A percentile compares a stretch with the other conserved stretches of the same genome.
Evolutionary conservation across 1,139 yeast genomes (phyloP).

Genomic region (Tardiomyces blankii): DNA sequence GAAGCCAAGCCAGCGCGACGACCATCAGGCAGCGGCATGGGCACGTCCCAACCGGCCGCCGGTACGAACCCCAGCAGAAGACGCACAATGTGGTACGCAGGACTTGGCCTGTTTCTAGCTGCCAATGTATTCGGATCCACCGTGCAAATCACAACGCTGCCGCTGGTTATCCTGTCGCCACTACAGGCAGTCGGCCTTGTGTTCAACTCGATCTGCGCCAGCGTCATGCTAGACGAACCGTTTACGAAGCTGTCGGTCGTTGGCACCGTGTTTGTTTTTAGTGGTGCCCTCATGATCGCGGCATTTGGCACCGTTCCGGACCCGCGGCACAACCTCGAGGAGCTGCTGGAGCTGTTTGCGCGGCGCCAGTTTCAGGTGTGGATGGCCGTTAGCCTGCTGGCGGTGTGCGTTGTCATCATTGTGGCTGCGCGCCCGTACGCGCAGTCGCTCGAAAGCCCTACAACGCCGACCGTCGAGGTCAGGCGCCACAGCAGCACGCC

Average conservation of each 20-base stretch:
- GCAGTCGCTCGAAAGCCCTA: neutral
- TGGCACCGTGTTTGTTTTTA: constrained; percentile 59
- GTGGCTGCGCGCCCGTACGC: neutral
- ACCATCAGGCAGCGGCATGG: constrained; percentile 4
- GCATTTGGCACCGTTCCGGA: constrained; percentile 52
- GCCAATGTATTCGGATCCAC: constrained; percentile 76
- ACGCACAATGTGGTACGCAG: constrained; percentile 51
- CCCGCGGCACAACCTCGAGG: constrained; percentile 39
- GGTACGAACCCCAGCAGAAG: neutral
- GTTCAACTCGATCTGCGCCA: constrained; percentile 70
- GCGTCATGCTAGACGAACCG: constrained; percentile 54
- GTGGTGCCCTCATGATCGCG: constrained; percentile 77
- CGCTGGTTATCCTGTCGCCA: constrained; percentile 70
- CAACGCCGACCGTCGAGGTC: neutral
- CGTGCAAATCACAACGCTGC: constrained; percentile 75
- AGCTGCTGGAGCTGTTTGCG: constrained; percentile 32
- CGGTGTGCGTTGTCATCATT: constrained; percentile 15
- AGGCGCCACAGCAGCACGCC: neutral
- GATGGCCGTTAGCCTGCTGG: constrained; percentile 30
- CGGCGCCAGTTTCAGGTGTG: constrained; percentile 35
- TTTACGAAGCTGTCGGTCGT: constrained; percentile 46
- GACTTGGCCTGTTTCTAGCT: constrained; percentile 56
- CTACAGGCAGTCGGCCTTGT: constrained; percentile 84
- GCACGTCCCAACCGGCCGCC: constrained; percentile 5
- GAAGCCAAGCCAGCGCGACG: constrained; percentile 16